A percentile compares a stretch with the other conserved stretches of the same genome.
phyloP scores from a whole-genome alignment of 2,329 filamentous ascomycete species.

The Hymenoscyphus fraxineus region DNA sequence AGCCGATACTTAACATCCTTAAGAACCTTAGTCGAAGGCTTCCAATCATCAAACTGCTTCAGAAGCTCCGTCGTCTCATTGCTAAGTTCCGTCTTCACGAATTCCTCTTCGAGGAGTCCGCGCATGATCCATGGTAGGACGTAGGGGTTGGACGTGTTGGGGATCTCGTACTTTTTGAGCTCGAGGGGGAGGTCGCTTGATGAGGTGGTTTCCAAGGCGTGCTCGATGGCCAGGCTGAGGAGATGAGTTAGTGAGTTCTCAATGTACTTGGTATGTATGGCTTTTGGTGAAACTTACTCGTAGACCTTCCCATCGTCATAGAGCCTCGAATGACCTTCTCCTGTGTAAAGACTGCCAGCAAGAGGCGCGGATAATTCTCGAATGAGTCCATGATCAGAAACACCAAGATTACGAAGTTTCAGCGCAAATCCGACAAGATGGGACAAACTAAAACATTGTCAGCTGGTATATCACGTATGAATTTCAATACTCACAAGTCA shows the following conservation, averaged over 20 bases:
- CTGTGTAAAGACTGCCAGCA: conserved; percentile 85
- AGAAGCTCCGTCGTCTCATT: conserved; percentile 75
- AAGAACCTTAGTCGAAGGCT: conserved; percentile 80
- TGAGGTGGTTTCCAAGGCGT: conserved; percentile 68
- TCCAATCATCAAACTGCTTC: conserved; percentile 91
- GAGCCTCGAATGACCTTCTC: conserved; percentile 88
- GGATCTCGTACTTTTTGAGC: conserved; percentile 48
- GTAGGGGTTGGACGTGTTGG: conserved; percentile 70
- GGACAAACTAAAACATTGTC: conserved; percentile 55
- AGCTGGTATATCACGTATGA: background rate
- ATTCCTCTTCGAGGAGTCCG: conserved; percentile 85
- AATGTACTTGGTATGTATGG: background rate
- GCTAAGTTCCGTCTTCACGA: conserved; percentile 76
- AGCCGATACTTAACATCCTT: conserved; percentile 95
- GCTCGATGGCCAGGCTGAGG: conserved; percentile 61
- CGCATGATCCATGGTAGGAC: conserved; percentile 94
- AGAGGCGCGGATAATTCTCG: conserved; percentile 84
- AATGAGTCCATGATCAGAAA: conserved; percentile 89
- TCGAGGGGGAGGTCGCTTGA: conserved; percentile 46
- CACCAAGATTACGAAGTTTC: conserved; percentile 88
- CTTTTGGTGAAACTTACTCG: conserved; percentile 46
- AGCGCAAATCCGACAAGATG: conserved; percentile 90
- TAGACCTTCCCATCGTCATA: conserved; percentile 90
- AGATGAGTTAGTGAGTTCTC: background rate
- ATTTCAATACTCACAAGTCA: conserved; percentile 62